A percentile compares a stretch with the other conserved stretches of the same genome.
Conservation (phyloP, 345 rosid species). For the Moricandia moricandioides region DNA sequence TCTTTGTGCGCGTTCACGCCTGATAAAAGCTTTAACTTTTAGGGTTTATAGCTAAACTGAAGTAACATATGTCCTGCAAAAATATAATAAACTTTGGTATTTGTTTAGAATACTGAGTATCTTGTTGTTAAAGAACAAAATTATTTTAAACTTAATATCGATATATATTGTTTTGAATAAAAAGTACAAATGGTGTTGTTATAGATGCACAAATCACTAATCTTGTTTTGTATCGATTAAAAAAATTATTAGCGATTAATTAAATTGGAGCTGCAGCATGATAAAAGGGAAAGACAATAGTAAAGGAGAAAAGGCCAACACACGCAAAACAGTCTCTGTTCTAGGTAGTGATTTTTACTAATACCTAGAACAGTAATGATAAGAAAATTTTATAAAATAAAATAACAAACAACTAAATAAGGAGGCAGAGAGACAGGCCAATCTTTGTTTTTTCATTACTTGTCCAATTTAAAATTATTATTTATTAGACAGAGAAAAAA, state of each 20-base stretch:
- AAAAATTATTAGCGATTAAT: background rate
- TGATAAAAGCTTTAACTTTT: slow-evolving; percentile 22
- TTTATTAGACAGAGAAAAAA: background rate
- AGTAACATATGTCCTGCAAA: background rate
- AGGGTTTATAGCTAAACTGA: background rate
- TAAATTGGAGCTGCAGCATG: slow-evolving; percentile 6
- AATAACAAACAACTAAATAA: slow-evolving; percentile 21
- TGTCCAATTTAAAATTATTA: background rate
- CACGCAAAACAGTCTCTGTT: slow-evolving; percentile 38
- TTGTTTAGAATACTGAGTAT: background rate
- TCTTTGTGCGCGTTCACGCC: no score
- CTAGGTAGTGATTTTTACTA: slow-evolving; percentile 36
- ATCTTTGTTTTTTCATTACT: slow-evolving; percentile 29
- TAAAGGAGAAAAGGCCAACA: slow-evolving; percentile 36
- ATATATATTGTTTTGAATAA: background rate
- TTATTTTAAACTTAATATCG: background rate
- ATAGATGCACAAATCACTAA: background rate
- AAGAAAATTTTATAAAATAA: background rate
- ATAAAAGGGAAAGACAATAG: slow-evolving; percentile 29
- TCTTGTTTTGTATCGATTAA: background rate
- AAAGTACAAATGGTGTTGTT: background rate
- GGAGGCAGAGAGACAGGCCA: slow-evolving; percentile 28
- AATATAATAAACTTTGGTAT: no score
- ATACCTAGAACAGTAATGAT: slow-evolving; percentile 30
- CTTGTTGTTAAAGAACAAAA: background rate